A percentile compares a stretch with the other conserved stretches of the same genome.
phyloP scores from a whole-genome alignment of 345 rosid species.

The Eutrema japonicum region DNA sequence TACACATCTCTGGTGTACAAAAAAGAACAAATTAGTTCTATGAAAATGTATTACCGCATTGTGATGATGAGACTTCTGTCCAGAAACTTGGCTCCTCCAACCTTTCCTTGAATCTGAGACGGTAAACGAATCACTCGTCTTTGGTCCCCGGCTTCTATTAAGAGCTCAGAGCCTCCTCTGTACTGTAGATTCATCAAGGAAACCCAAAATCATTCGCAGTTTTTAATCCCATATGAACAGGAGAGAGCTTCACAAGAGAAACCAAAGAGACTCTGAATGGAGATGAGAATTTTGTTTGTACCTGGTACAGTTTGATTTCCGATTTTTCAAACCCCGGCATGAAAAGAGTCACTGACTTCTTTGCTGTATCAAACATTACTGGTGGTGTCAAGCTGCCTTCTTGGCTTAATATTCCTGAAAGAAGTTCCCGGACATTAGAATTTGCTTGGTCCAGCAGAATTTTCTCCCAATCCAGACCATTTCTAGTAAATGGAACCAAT shows the following conservation, averaged over 20 bases:
- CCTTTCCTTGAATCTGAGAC: conserved; percentile 76
- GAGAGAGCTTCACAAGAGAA: conserved; percentile 12
- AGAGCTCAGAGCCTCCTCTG: conserved; percentile 83
- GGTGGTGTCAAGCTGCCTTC: conserved; percentile 44
- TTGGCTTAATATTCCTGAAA: conserved; percentile 47
- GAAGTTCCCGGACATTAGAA: conserved; percentile 53
- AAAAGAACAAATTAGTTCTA: conserved; percentile 29
- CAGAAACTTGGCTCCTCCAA: conserved; percentile 78
- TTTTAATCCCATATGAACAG: conserved; percentile 2
- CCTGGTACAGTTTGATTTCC: conserved; percentile 92
- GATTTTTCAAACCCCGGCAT: conserved; percentile 95
- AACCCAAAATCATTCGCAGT: not conserved
- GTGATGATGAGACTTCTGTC: conserved; percentile 74
- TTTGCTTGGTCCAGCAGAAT: conserved; percentile 49
- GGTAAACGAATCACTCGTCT: conserved; percentile 77
- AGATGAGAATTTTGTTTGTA: conserved; percentile 34
- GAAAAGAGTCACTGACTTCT: conserved; percentile 69
- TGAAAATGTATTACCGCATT: conserved; percentile 48
- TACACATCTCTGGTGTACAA: conserved; percentile 31
- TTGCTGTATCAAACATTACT: conserved; percentile 60
- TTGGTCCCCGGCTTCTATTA: conserved; percentile 93
- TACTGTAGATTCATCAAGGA: conserved; percentile 62
- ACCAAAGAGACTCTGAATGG: conserved; percentile 1
- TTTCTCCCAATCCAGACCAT: conserved; percentile 64
- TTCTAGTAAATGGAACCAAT: conserved; percentile 50